Percentiles rank a stretch among this genome's conserved stretches.
These are phyloP conservation scores for Calonectria pteridis DNA, from an alignment of 2,329 filamentous ascomycete species.

Conservation along the genomic window DNA sequence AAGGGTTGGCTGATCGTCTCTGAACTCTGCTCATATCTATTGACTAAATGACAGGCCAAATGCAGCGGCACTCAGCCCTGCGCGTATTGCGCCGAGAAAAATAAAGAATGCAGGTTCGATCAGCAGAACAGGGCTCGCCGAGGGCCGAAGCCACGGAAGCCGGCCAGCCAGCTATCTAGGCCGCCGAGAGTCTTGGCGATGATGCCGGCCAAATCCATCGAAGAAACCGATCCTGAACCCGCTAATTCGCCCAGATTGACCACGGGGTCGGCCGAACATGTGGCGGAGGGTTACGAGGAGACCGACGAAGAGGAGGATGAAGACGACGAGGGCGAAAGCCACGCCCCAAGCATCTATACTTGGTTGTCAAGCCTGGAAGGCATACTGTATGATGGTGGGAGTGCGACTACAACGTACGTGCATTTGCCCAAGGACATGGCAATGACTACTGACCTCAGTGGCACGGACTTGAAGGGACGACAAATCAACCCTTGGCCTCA, in stretches of 20 bases:
- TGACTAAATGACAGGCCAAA: neutral
- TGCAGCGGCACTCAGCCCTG: neutral
- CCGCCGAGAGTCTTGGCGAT: neutral
- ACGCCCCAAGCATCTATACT: neutral
- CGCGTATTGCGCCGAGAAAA: neutral
- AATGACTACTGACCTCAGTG: neutral
- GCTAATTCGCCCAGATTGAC: neutral
- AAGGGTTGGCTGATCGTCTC: neutral
- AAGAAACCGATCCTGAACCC: neutral
- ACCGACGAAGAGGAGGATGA: neutral
- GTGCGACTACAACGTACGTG: neutral
- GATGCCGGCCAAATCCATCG: neutral
- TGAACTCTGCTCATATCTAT: neutral
- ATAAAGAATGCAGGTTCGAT: constrained; percentile 4
- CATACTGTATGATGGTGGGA: neutral
- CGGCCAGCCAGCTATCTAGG: neutral
- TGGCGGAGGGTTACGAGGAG: neutral
- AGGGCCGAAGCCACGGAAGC: neutral
- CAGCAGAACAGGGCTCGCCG: constrained; percentile 1
- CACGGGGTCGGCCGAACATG: neutral
- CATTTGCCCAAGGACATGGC: neutral
- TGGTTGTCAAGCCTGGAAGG: neutral
- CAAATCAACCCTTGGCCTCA: neutral
- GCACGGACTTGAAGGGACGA: neutral
- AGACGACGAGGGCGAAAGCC: neutral